Conservation (phyloP, 768 basidiomycete genomes). For the Psilocybe tampanensis region DNA sequence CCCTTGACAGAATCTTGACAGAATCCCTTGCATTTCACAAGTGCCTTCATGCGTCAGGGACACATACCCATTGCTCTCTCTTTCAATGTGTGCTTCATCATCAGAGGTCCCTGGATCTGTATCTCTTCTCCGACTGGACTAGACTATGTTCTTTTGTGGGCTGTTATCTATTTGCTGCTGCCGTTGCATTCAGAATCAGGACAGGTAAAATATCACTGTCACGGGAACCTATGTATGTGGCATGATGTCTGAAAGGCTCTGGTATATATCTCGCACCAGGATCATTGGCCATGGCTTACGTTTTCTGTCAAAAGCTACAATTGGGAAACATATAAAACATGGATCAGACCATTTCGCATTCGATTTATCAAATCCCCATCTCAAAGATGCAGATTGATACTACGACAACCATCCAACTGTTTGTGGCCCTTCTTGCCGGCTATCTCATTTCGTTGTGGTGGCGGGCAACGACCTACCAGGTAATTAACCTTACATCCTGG, state of each 20-base stretch:
- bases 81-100: neutral
- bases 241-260: neutral
- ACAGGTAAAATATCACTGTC: too few relatives aligned
- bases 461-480: constrained; percentile 8
- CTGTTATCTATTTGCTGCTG: neutral
- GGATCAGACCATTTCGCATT: neutral
- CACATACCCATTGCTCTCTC: neutral
- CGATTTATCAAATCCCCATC: neutral
- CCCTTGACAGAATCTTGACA: too few relatives aligned
- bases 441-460: constrained; percentile 3
- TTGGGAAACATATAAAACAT: neutral
- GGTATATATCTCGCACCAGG: too few relatives aligned
- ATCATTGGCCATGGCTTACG: neutral
- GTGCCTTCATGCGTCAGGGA: neutral
- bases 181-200: too few relatives aligned
- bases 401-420: neutral
- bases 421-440: neutral
- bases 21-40: too few relatives aligned
- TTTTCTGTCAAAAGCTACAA: neutral
- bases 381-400: neutral
- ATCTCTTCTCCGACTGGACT: neutral
- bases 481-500: neutral
- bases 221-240: neutral
- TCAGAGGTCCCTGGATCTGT: neutral
- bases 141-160: neutral